Evolutionary conservation across 1,284 basidiomycete genomes (phyloP).

Genomic region (Cystobasidium sp.): DNA sequence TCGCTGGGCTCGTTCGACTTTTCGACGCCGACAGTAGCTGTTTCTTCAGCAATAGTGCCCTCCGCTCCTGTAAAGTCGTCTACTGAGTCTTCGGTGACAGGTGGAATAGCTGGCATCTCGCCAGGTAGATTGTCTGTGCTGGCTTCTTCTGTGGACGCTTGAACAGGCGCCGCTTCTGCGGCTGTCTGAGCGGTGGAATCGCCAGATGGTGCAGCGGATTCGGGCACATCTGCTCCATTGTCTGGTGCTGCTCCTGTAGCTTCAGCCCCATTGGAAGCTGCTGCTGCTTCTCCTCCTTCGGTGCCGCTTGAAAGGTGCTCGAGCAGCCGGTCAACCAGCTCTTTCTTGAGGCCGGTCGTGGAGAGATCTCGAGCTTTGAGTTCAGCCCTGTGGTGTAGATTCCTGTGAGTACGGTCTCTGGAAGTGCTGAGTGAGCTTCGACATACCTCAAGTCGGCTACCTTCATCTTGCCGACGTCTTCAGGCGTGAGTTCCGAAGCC

Average conservation of each 20-base stretch:
- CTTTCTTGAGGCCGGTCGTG: constrained; percentile 44
- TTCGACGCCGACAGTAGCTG: constrained; percentile 12
- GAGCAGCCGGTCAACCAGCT: constrained; percentile 39
- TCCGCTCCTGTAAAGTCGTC: constrained; percentile 32
- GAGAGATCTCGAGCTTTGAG: constrained; percentile 42
- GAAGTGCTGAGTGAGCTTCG: neutral
- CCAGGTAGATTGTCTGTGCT: constrained; percentile 25
- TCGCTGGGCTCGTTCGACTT: constrained; percentile 11
- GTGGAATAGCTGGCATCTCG: constrained; percentile 35
- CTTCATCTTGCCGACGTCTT: constrained; percentile 38
- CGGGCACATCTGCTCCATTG: constrained; percentile 5
- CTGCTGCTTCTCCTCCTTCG: constrained; percentile 7
- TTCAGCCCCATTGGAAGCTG: neutral
- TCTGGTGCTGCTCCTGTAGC: constrained; percentile 17
- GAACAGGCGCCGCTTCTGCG: constrained; percentile 27
- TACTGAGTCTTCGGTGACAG: constrained; percentile 32
- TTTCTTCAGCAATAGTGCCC: constrained; percentile 16
- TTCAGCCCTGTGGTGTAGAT: constrained; percentile 24
- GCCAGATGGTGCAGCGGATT: constrained; percentile 1
- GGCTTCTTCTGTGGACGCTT: constrained; percentile 2
- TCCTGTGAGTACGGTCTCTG: too few species aligned
- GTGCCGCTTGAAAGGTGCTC: constrained; percentile 21
- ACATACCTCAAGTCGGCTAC: constrained; percentile 38
- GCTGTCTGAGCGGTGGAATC: constrained; percentile 34
- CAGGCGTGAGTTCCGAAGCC: constrained; percentile 35